These are phyloP conservation scores for button mushroom (Agaricus bisporus) DNA, from an alignment of 768 basidiomycete genomes.

Conservation along the genomic window DNA sequence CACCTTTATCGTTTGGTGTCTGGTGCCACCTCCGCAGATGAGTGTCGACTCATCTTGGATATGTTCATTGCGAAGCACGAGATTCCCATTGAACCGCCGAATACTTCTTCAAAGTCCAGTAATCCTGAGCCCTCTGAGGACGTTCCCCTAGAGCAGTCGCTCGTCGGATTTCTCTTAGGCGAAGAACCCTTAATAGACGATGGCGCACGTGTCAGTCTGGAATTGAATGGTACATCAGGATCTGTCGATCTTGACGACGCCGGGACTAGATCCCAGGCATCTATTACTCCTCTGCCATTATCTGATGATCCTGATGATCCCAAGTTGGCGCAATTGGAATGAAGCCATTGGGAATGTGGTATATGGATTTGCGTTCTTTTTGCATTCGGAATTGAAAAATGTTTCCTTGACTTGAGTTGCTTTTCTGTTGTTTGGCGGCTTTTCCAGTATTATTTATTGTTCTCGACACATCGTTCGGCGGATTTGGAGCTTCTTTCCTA, in stretches of 20 bases:
- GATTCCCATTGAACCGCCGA: constrained; percentile 26
- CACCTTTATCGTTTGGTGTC: constrained; percentile 66
- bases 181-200: constrained; percentile 14
- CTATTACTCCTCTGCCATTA: background rate
- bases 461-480: constrained; percentile 1
- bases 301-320: background rate
- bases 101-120: constrained; percentile 25
- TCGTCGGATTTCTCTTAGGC: constrained; percentile 44
- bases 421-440: background rate
- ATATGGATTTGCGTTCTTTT: background rate
- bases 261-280: background rate
- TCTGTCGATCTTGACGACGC: background rate
- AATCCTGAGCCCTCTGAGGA: constrained; percentile 18
- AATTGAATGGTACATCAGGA: background rate
- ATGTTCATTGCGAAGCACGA: constrained; percentile 71
- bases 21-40: constrained; percentile 67
- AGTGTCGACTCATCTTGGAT: constrained; percentile 81
- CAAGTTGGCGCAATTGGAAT: background rate
- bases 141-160: constrained; percentile 35
- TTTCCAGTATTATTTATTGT: constrained; percentile 4
- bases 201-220: background rate
- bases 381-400: background rate
- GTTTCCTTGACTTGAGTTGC: background rate
- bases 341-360: constrained; percentile 3
- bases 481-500: background rate